A percentile compares a stretch with the other conserved stretches of the same genome.
Conservation (phyloP, 768 basidiomycete genomes). For the Asterophora lycoperdoides region DNA sequence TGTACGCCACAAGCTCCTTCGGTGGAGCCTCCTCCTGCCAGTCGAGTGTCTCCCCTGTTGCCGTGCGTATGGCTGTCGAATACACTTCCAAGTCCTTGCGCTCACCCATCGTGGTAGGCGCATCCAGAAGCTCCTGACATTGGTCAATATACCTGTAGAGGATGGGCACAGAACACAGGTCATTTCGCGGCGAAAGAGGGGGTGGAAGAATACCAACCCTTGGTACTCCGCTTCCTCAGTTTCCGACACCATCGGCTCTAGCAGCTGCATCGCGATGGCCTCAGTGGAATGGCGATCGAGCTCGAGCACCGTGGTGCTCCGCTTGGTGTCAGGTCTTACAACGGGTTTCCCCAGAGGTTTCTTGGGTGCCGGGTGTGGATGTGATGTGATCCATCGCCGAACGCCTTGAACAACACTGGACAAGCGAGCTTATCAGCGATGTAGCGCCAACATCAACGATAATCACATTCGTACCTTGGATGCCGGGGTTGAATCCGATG, state of each 20-base stretch:
- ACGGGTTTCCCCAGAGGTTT: conserved; percentile 33
- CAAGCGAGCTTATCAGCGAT: not conserved
- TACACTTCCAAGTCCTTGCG: conserved; percentile 58
- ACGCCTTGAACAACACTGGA: conserved; percentile 73
- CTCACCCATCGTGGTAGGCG: conserved; percentile 50
- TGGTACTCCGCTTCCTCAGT: conserved; percentile 71
- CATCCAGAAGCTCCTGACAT: conserved; percentile 59
- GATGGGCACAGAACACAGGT: not conserved
- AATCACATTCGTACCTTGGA: conserved; percentile 26
- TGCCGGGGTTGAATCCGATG: conserved; percentile 31
- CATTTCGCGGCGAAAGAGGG: not conserved
- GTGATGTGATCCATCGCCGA: conserved; percentile 69
- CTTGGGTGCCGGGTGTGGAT: conserved; percentile 38
- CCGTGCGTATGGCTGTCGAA: conserved; percentile 45
- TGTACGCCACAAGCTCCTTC: conserved; percentile 41
- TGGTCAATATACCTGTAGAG: conserved; percentile 66
- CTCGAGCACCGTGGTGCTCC: conserved; percentile 25
- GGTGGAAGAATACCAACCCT: conserved; percentile 38
- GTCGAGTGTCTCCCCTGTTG: conserved; percentile 33
- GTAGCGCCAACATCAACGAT: not conserved
- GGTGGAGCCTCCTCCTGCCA: conserved; percentile 38
- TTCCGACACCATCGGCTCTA: conserved; percentile 60
- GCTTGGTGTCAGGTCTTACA: conserved; percentile 33
- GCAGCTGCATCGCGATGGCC: conserved; percentile 49
- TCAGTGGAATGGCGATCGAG: conserved; percentile 51